Percentiles rank a stretch among this genome's conserved stretches.
phyloP scores from a whole-genome alignment of 257 asterid species.

The Capsicum chinense region DNA sequence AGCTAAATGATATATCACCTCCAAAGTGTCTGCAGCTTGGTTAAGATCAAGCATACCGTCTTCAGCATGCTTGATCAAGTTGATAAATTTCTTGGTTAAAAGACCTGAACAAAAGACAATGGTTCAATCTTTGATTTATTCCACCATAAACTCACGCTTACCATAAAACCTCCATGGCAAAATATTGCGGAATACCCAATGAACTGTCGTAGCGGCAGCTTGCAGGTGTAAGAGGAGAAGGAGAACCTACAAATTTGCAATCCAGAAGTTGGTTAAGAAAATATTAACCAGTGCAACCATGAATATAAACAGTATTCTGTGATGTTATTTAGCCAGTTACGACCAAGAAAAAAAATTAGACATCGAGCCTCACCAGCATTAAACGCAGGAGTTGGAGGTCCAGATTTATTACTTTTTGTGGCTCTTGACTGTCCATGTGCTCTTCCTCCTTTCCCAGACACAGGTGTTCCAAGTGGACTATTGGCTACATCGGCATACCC shows the following conservation, averaged over 20 bases:
- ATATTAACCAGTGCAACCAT: not conserved
- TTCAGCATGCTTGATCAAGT: conserved; percentile 59
- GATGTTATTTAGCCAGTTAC: not conserved
- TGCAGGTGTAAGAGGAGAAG: conserved; percentile 89
- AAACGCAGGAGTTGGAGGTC: conserved; percentile 66
- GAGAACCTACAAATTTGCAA: conserved; percentile 63
- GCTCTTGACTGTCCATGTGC: conserved; percentile 59
- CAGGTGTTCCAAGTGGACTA: conserved; percentile 76
- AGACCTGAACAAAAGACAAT: conserved; percentile 43
- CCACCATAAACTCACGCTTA: not conserved
- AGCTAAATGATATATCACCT: conserved; percentile 41
- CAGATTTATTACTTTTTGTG: conserved; percentile 61
- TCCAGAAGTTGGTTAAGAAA: not conserved
- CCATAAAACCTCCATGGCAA: not conserved
- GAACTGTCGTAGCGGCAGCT: conserved; percentile 96
- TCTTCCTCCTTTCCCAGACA: conserved; percentile 79
- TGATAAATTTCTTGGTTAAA: conserved; percentile 53
- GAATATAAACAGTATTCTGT: not conserved
- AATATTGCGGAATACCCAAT: conserved; percentile 51
- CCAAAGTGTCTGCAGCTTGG: conserved; percentile 82
- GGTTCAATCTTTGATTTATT: conserved; percentile 7
- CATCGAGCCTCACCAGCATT: conserved; percentile 59
- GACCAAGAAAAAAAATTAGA: conserved; percentile 5
- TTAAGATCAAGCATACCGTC: conserved; percentile 92
- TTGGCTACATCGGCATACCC: conserved; percentile 46